Percentiles rank a stretch among this genome's conserved stretches.
Conservation (phyloP, 345 rosid genomes). For the Boechera divaricarpa region DNA sequence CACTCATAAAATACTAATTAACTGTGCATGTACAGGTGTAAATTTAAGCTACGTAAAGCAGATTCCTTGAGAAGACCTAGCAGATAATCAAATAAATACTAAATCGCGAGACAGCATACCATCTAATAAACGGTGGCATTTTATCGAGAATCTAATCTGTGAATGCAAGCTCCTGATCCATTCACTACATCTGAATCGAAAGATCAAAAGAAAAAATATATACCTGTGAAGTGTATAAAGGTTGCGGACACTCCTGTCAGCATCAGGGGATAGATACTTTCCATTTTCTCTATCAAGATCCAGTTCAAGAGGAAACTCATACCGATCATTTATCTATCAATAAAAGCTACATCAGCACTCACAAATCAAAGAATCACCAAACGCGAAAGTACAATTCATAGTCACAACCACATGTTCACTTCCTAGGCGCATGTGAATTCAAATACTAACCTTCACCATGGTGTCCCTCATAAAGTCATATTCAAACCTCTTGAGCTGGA, state of each 20-base stretch:
- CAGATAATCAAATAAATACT: conserved; percentile 16
- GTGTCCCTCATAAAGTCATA: conserved; percentile 94
- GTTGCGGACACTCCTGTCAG: conserved; percentile 91
- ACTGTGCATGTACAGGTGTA: conserved; percentile 19
- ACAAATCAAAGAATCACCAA: conserved; percentile 34
- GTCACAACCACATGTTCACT: conserved; percentile 26
- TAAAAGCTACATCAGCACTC: conserved; percentile 42
- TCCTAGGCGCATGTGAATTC: conserved; percentile 19
- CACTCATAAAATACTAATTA: conserved; percentile 27
- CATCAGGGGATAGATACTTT: conserved; percentile 88
- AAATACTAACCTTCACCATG: conserved; percentile 85
- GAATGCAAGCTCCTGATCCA: conserved; percentile 18
- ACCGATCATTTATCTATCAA: conserved; percentile 91
- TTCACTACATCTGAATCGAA: conserved; percentile 19
- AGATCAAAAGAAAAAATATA: neutral
- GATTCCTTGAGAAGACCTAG: conserved; percentile 4
- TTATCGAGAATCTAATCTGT: conserved; percentile 23
- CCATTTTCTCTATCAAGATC: conserved; percentile 89
- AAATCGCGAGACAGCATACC: neutral
- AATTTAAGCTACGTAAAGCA: conserved; percentile 20
- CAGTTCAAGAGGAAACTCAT: conserved; percentile 95
- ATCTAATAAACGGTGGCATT: neutral
- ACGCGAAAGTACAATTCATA: conserved; percentile 22
- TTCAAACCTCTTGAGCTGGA: conserved; percentile 92
- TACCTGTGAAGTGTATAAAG: conserved; percentile 93